These are phyloP conservation scores for Orbilia javanica DNA, from an alignment of 2,329 filamentous ascomycete genomes.

Conservation along the genomic window DNA sequence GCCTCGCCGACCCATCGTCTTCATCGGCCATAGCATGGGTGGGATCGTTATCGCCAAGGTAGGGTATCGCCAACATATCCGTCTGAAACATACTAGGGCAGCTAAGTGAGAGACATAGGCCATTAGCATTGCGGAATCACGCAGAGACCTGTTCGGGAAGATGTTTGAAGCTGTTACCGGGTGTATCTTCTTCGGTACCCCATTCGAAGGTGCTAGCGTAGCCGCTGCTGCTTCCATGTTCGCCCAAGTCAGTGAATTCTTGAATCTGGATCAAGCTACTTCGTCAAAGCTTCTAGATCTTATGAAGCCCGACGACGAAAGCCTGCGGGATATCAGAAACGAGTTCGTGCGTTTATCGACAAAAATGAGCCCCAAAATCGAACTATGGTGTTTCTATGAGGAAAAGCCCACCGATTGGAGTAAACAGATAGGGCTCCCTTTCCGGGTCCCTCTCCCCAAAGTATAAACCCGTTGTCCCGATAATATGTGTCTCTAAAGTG, in stretches of 20 bases:
- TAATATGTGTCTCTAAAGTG: not conserved
- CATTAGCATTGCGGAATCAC: constrained; percentile 63
- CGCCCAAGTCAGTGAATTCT: constrained; percentile 64
- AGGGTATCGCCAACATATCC: not conserved
- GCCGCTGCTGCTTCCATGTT: constrained; percentile 66
- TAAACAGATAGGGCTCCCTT: constrained; percentile 64
- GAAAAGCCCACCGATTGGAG: constrained; percentile 65
- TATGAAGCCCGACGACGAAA: constrained; percentile 66
- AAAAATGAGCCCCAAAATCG: constrained; percentile 65
- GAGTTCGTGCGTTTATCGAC: constrained; percentile 65
- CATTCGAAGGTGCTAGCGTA: constrained; percentile 65
- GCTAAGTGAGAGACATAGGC: constrained; percentile 16
- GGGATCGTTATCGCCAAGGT: constrained; percentile 67
- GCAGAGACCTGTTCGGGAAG: constrained; percentile 64
- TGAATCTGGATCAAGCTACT: constrained; percentile 62
- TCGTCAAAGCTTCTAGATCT: constrained; percentile 65
- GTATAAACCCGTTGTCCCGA: not conserved
- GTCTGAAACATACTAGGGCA: not conserved
- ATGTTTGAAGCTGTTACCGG: constrained; percentile 67
- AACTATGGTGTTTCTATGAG: constrained; percentile 66
- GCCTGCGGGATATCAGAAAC: constrained; percentile 64
- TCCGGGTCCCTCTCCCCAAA: constrained; percentile 58
- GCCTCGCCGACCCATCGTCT: constrained; percentile 65
- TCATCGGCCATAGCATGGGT: constrained; percentile 68
- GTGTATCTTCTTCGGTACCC: constrained; percentile 66